Evolutionary conservation across 1,284 basidiomycete species (phyloP).

Genomic region (Fomitopsis palustris): DNA sequence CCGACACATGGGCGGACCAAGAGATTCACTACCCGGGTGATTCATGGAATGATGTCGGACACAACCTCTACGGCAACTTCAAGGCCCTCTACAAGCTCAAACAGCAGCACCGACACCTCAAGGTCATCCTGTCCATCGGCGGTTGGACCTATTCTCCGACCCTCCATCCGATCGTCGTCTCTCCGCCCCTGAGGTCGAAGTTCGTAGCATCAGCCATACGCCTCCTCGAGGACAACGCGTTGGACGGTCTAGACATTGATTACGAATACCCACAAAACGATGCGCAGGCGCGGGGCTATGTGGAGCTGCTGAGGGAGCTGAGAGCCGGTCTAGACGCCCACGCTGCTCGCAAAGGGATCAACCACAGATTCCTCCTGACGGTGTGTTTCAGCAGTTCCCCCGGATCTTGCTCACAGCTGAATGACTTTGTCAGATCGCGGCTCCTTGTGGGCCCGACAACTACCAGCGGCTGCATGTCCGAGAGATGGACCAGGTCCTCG

Average conservation of each 20-base stretch:
- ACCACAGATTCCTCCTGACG: conserved; percentile 71
- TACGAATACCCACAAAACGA: conserved; percentile 82
- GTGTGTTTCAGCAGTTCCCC: conserved; percentile 38
- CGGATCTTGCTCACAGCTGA: neutral
- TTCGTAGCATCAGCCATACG: conserved; percentile 81
- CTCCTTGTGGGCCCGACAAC: conserved; percentile 89
- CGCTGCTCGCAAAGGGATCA: conserved; percentile 50
- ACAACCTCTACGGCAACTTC: conserved; percentile 92
- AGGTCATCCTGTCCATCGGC: conserved; percentile 84
- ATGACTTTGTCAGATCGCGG: conserved; percentile 67
- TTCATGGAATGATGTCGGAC: conserved; percentile 83
- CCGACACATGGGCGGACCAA: conserved; percentile 92
- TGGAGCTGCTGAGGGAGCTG: conserved; percentile 67
- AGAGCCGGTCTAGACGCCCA: conserved; percentile 68
- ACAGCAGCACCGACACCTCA: conserved; percentile 82
- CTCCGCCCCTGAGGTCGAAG: conserved; percentile 55
- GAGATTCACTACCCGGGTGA: conserved; percentile 86
- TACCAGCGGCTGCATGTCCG: conserved; percentile 74
- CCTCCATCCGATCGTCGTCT: conserved; percentile 74
- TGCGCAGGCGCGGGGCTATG: conserved; percentile 71
- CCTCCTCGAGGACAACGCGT: conserved; percentile 68
- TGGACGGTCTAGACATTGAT: conserved; percentile 78
- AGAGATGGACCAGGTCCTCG: conserved; percentile 86
- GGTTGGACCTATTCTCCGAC: conserved; percentile 88
- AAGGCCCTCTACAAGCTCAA: conserved; percentile 91